These are phyloP conservation scores for Apophysomyces variabilis DNA, from an alignment of 371 early-diverging fungal species.

Conservation along the genomic window DNA sequence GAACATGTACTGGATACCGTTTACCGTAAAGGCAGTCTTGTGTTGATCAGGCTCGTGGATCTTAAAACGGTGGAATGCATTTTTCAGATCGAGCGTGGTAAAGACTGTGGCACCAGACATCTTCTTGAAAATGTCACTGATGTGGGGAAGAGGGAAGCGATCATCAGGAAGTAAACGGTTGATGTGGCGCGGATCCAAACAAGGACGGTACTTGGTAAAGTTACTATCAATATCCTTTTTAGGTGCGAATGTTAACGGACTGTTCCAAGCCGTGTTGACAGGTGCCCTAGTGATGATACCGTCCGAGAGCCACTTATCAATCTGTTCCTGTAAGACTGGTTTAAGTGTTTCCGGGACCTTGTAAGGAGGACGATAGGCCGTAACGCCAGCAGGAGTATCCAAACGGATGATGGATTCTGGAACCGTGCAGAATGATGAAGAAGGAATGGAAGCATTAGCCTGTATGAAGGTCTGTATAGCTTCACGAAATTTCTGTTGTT, in stretches of 20 bases:
- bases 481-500: neutral
- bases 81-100: neutral
- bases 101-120: neutral
- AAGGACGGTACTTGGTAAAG: conserved; percentile 13
- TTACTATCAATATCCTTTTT: conserved; percentile 22
- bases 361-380: conserved; percentile 4
- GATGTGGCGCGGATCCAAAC: conserved; percentile 23
- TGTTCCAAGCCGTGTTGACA: conserved; percentile 15
- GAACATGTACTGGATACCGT: conserved; percentile 1
- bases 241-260: conserved; percentile 24
- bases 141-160: neutral
- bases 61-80: neutral
- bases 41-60: neutral
- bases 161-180: conserved; percentile 7
- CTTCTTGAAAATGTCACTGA: neutral
- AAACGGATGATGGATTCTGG: conserved; percentile 4
- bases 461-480: neutral
- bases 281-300: neutral
- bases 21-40: neutral
- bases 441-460: neutral
- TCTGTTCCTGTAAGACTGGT: neutral
- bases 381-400: neutral
- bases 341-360: neutral
- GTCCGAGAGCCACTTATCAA: neutral
- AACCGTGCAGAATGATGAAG: conserved; percentile 2